A percentile compares a stretch with the other conserved stretches of the same genome.
These are phyloP conservation scores for Fusarium kyushuense DNA, from an alignment of 2,329 filamentous ascomycete species.

Conservation along the genomic window DNA sequence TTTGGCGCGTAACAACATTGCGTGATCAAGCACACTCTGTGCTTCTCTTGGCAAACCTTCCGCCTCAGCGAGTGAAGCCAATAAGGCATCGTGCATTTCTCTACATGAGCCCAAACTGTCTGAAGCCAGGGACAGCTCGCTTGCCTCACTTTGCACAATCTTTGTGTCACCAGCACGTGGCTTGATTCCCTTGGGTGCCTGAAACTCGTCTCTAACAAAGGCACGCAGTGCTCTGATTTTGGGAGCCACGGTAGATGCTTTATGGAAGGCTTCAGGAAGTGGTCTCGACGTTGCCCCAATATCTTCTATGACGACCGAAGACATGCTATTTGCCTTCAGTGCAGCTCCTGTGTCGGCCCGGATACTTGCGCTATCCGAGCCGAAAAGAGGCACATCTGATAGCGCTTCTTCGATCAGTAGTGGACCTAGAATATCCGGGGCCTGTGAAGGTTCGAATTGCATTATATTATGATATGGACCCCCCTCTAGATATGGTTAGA, in stretches of 20 bases:
- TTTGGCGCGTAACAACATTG: constrained; percentile 70
- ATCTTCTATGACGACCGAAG: constrained; percentile 54
- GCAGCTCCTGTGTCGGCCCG: constrained; percentile 57
- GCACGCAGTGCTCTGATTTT: constrained; percentile 63
- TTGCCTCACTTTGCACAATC: constrained; percentile 50
- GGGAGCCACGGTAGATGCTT: constrained; percentile 59
- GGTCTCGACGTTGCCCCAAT: constrained; percentile 51
- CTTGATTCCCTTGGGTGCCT: constrained; percentile 44
- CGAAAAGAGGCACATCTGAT: constrained; percentile 68
- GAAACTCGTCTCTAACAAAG: constrained; percentile 51
- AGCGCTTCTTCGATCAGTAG: constrained; percentile 66
- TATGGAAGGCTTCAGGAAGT: constrained; percentile 58
- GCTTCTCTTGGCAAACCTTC: constrained; percentile 63
- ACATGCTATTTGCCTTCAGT: constrained; percentile 52
- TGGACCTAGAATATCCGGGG: constrained; percentile 65
- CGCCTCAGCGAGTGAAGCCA: constrained; percentile 59
- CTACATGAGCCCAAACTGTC: constrained; percentile 62
- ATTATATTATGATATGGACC: constrained; percentile 67
- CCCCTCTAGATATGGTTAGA: constrained; percentile 56
- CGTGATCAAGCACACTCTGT: constrained; percentile 66
- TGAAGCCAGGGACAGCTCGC: constrained; percentile 55
- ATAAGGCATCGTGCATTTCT: constrained; percentile 68
- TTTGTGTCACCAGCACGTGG: constrained; percentile 44
- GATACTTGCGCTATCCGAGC: constrained; percentile 61
- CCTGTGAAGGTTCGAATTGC: constrained; percentile 68